Percentiles rank a stretch among this genome's conserved stretches.
These are phyloP conservation scores for Pseudocercospora fijiensis DNA, from an alignment of 2,329 filamentous ascomycete species.

Conservation along the genomic window DNA sequence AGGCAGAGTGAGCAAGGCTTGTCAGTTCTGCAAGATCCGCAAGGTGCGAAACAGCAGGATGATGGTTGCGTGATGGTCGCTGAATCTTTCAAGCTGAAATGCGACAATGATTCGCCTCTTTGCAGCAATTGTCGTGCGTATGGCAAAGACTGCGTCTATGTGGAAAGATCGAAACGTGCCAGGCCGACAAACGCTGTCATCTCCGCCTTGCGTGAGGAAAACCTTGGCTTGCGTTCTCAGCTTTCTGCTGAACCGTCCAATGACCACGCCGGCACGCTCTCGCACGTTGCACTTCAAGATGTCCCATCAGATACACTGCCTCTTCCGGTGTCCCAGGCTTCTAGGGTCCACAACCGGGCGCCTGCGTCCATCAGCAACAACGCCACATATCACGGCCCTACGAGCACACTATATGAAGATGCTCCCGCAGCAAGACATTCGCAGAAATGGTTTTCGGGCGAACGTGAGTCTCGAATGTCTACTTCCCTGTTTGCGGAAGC, in stretches of 20 bases:
- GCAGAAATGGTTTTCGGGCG: constrained; percentile 19
- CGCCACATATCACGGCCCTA: constrained; percentile 53
- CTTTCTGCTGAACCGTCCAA: not conserved
- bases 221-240: constrained; percentile 21
- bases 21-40: constrained; percentile 12
- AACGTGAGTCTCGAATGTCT: constrained; percentile 44
- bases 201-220: constrained; percentile 22
- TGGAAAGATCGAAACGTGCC: constrained; percentile 37
- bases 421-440: constrained; percentile 18
- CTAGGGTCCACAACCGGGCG: not conserved
- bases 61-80: not conserved
- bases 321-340: not conserved
- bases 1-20: constrained; percentile 9
- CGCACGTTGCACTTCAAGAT: not conserved
- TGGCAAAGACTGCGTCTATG: constrained; percentile 47
- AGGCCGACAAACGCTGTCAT: constrained; percentile 30
- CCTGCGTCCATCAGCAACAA: constrained; percentile 22
- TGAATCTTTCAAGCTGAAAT: constrained; percentile 48
- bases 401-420: constrained; percentile 52
- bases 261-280: not conserved
- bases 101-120: constrained; percentile 47
- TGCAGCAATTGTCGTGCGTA: constrained; percentile 52
- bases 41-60: not conserved
- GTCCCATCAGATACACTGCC: not conserved
- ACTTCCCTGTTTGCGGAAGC: constrained; percentile 51